Evolutionary conservation across 495 filamentous ascomycete species (phyloP).

Genomic region (Neurospora pannonica): DNA sequence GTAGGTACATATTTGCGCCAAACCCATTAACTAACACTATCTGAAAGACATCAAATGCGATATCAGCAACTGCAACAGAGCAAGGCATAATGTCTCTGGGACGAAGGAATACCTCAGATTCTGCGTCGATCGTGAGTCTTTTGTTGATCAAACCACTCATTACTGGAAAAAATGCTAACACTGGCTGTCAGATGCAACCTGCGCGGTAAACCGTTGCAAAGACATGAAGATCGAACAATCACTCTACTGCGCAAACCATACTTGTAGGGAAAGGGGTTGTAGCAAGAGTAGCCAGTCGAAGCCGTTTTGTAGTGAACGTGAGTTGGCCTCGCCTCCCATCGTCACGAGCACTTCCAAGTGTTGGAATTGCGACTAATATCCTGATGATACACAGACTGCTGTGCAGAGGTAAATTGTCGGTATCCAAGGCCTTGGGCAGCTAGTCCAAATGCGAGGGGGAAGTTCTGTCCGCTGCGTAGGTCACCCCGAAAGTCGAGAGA

Average conservation of each 20-base stretch:
- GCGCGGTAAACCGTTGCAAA: slow-evolving; percentile 11
- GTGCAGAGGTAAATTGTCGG: slow-evolving; percentile 4
- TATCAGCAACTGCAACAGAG: slow-evolving; percentile 8
- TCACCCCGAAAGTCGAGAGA: background rate
- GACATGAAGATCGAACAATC: slow-evolving; percentile 10
- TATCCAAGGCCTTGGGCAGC: slow-evolving; percentile 1
- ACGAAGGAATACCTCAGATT: slow-evolving; percentile 16
- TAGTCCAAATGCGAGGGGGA: background rate
- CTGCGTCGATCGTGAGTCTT: slow-evolving; percentile 20
- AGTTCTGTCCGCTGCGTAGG: slow-evolving; percentile 16
- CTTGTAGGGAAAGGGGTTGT: slow-evolving; percentile 20
- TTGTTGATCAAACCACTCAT: background rate
- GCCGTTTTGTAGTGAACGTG: slow-evolving; percentile 21
- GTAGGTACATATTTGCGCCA: no score
- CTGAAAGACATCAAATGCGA: slow-evolving; percentile 15
- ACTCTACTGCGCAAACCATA: slow-evolving; percentile 17
- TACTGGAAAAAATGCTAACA: background rate
- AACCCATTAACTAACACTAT: no score
- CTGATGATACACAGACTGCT: slow-evolving; percentile 1
- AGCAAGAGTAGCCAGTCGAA: slow-evolving; percentile 5
- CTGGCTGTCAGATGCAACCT: slow-evolving; percentile 14
- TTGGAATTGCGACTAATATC: background rate
- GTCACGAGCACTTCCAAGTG: background rate
- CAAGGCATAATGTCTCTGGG: slow-evolving; percentile 4
- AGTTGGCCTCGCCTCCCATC: slow-evolving; percentile 2